Evolutionary conservation across 2,329 filamentous ascomycete genomes (phyloP), one percentile per base, ranked within the genome.

Genomic region (Talaromyces sp.): DNA sequence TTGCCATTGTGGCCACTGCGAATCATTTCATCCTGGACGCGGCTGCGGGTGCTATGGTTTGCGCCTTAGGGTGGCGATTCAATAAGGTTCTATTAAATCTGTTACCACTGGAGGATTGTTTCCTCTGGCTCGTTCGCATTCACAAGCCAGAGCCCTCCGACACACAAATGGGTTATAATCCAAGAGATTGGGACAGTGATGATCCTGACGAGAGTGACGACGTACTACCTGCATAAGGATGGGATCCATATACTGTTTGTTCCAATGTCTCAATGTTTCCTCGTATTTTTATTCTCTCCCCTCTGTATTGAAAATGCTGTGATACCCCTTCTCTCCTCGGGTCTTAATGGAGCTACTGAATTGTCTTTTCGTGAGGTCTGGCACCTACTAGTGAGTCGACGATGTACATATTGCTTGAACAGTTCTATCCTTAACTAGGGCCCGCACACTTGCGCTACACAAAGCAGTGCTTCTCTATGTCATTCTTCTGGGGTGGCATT

Each of bases 21-120:
- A 90, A 90, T 67, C 87, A 90, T 70, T 84, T 89, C 67, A 79
- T 89, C 43, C 80, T 90, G 6, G 87, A 90, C 66, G 87, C 87
- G 0, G 80, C 89, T 1, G 87, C 86, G 0, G 87, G 87, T 13
- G 83, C 85, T 5, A 64, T 82, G 29, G 85, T 90, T 3, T 89
- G 86, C 61, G 76, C 75, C 3, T 57, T 88, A 4, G 86, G 85
- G 1, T 90, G 87, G 86, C 71, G 65, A 13, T 76, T 75, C 4
- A 83, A 84, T 55, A 54, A 65, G 0, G 64, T 82, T 2, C 67
- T 90, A 50, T 71, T 88, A 49, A 89, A 89, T 66, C 68, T 89
- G 49, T 71, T 87, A 29, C 78, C 82, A 1, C 27, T 89, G 14
- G 87, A 89, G 67, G 87, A 90, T 62, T 88, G 85, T 65, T 87